A percentile compares a stretch with the other conserved stretches of the same genome.
Conservation (phyloP, 805 yeast species). For the Metschnikowia matae region DNA sequence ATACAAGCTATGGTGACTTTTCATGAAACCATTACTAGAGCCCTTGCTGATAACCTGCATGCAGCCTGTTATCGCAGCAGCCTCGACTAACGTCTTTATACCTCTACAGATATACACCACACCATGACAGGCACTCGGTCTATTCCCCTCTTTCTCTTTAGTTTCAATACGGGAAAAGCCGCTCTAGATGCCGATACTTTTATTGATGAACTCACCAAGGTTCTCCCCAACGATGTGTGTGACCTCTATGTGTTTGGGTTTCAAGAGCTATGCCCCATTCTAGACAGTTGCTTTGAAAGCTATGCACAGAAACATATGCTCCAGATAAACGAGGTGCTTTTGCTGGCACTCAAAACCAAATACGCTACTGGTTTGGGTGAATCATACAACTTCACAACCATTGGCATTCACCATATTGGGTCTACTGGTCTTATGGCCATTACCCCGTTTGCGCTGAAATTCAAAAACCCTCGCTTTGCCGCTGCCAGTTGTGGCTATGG, state of each 20-base stretch:
- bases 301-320: conserved; percentile 36
- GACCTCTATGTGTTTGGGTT: conserved; percentile 58
- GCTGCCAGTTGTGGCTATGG: conserved; percentile 52
- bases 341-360: conserved; percentile 30
- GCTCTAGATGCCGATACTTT: conserved; percentile 33
- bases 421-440: conserved; percentile 54
- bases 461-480: conserved; percentile 25
- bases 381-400: conserved; percentile 34
- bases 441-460: conserved; percentile 38
- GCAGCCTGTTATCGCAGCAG: neutral
- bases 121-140: conserved; percentile 2
- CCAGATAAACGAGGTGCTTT: conserved; percentile 30
- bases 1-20: no score
- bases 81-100: neutral
- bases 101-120: neutral
- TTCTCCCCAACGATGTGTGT: conserved; percentile 33
- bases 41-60: neutral
- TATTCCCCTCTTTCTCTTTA: conserved; percentile 33
- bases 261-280: conserved; percentile 56
- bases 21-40: no score
- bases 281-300: conserved; percentile 48
- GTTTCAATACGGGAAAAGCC: conserved; percentile 56
- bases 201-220: conserved; percentile 22
- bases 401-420: conserved; percentile 48
- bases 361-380: conserved; percentile 21